Base-by-base conservation (phyloP, 139 green algal species). In the Chlorella sorokiniana region DNA sequence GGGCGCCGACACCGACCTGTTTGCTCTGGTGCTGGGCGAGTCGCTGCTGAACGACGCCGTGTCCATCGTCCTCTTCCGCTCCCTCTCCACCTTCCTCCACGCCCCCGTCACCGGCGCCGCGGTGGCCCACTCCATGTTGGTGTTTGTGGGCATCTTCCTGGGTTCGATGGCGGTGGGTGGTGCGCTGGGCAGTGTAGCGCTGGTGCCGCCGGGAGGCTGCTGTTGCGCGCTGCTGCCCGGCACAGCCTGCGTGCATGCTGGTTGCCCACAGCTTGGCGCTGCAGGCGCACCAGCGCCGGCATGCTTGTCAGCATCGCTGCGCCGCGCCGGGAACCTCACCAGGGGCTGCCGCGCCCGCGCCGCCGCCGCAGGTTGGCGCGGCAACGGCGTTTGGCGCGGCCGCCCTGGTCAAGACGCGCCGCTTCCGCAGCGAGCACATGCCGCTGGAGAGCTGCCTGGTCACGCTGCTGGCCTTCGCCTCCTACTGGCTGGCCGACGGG, bases 11-110 rank as follows among this genome's bases (percentile, higher is more conserved):
- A 29, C 35, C 6, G 37, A 84, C 20, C 74, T 86, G 18, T 84
- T 81, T 62, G 63, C 70, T 40, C 33, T 86, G 37, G 64, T 86
- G 4, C 83, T 84, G 52, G 79, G 91, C 4, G 91, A 95, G 78
- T 87, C 62, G 65, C 88, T 95, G 29, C 70, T 95, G 6, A 95
- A 95, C 76, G 91, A 95, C 78, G 91, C 91, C 35, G 86, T 91
- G 18, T 88, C 91, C 31, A 93, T 95, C 74, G 91, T 95, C 64
- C 82, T 95, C 4, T 95, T 93, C 65, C 69, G 72, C 44, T 85
- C 89, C 35, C 76, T 95, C 51, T 25, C 59, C 72, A 38, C 86
- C 86, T 82, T 89, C 86, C 48, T 69, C 37, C n/a, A 81, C 48
- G 18, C 29, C 16, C 51, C n/a, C 11, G 71, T 87, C 25, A 86